Conservation (phyloP, 2,329 filamentous ascomycete genomes). For the Paecilomyces fulvus region DNA sequence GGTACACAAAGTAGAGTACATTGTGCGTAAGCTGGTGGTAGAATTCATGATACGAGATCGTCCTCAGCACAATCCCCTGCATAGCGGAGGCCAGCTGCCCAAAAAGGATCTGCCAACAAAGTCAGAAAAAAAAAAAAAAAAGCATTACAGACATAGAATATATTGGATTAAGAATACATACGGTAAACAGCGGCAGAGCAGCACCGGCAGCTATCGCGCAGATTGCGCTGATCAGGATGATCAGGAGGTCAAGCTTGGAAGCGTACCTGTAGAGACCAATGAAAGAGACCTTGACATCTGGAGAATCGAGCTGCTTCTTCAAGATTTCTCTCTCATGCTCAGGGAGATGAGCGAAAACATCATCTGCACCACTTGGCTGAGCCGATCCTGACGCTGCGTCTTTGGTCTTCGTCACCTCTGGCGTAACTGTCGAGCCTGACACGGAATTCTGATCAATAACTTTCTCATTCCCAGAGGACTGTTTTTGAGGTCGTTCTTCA, state of each 20-base stretch:
- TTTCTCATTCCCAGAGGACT: constrained; percentile 9
- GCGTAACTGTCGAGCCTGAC: constrained; percentile 15
- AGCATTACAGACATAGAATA: neutral
- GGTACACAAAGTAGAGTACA: constrained; percentile 77
- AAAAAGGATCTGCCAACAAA: constrained; percentile 49
- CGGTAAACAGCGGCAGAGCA: constrained; percentile 69
- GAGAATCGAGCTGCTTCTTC: constrained; percentile 58
- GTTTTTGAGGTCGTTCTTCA: constrained; percentile 1
- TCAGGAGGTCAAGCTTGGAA: constrained; percentile 54
- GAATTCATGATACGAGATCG: constrained; percentile 48
- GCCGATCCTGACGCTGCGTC: constrained; percentile 36
- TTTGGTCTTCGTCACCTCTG: constrained; percentile 10
- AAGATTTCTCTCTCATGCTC: constrained; percentile 59
- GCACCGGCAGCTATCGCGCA: constrained; percentile 65
- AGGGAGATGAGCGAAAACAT: constrained; percentile 55
- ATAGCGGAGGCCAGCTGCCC: constrained; percentile 68
- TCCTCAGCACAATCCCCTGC: constrained; percentile 50
- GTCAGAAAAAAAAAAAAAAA: constrained; percentile 6
- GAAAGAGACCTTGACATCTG: constrained; percentile 56
- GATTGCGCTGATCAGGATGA: constrained; percentile 54
- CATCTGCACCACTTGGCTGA: constrained; percentile 30
- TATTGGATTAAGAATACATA: constrained; percentile 24
- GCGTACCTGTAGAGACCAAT: constrained; percentile 63
- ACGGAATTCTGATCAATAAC: constrained; percentile 10
- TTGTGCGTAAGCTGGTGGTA: constrained; percentile 50